A percentile compares a stretch with the other conserved stretches of the same genome.
phyloP scores from a whole-genome alignment of 2,329 filamentous ascomycete species.

The Furcasterigmium furcatum region DNA sequence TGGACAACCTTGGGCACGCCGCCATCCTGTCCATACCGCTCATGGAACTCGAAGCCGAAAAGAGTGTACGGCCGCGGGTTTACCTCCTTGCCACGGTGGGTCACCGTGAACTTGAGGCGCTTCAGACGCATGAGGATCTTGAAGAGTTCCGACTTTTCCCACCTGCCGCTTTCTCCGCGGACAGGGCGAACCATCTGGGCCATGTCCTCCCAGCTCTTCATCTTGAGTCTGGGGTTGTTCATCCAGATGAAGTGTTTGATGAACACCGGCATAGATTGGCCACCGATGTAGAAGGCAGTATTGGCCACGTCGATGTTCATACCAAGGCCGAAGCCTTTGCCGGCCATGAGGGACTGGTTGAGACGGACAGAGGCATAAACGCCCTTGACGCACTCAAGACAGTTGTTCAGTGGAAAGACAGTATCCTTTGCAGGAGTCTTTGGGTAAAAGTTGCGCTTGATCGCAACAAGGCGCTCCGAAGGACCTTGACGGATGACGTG shows the following conservation, averaged over 20 bases:
- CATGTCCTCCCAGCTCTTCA: conserved; percentile 18
- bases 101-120: conserved; percentile 54
- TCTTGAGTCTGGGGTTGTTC: background rate
- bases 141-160: conserved; percentile 47
- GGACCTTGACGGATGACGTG: conserved; percentile 84
- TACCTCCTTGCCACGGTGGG: conserved; percentile 45
- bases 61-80: conserved; percentile 49
- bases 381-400: conserved; percentile 77
- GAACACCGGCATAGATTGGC: conserved; percentile 62
- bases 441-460: conserved; percentile 83
- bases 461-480: conserved; percentile 59
- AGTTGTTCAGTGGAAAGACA: conserved; percentile 52
- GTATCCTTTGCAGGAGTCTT: conserved; percentile 44
- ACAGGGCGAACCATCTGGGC: conserved; percentile 30
- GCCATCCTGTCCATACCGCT: conserved; percentile 40
- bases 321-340: conserved; percentile 58
- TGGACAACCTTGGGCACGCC: conserved; percentile 46
- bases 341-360: conserved; percentile 47
- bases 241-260: conserved; percentile 21
- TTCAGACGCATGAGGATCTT: conserved; percentile 49
- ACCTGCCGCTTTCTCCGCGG: conserved; percentile 13
- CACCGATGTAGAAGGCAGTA: conserved; percentile 75
- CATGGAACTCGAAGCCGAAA: conserved; percentile 45
- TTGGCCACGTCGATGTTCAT: conserved; percentile 93
- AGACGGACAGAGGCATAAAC: conserved; percentile 83